Base-by-base conservation (phyloP, 2,329 filamentous ascomycete species). In the Scortechinia acanthostroma region DNA sequence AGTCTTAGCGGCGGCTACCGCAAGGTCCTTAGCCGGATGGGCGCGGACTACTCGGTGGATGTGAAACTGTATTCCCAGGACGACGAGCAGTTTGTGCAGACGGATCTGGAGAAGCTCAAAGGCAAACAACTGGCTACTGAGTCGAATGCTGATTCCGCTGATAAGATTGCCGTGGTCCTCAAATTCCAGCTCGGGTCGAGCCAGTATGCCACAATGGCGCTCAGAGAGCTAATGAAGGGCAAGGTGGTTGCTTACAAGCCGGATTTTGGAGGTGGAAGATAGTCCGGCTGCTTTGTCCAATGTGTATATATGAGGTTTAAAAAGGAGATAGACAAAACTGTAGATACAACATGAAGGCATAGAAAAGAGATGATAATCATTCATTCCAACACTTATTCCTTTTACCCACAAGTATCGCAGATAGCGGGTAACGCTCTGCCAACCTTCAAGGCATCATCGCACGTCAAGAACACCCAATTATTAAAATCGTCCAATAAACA, bases 1-100 rank as follows among this genome's bases (percentile, higher is more conserved):
- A 95, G 88, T 60, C 72, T 98, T 1, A 88, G 86, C 43, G 94
- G 93, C 2, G 80, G 85, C 21, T 98, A 98, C 63, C 80, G 93
- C 50, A 93, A 91, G 62, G 59, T 95, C 21, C 76, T 97, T 53
- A 82, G 87, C 23, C 75, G 76, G 19, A 88, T 90, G 55, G 70
- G 82, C 43, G 75, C 78, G 2, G 63, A 71, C 4, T 77, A 88
- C 4, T 76, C 73, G 10, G 84, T 82, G 47, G 77, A 88, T 47
- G 76, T 95, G 10, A 82, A 76, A 56, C 65, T 71, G 3, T 97
- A 96, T 58, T 58, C 59, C 3, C 74, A 81, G 21, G 80, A 84
- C 22, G 78, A 84, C 23, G 82, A 94, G 65, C 91, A 97, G 65
- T 82, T 97, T 65, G 85, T 95, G 3, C 78, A 86, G 48, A 98